Evolutionary conservation across 768 basidiomycete genomes (phyloP).

Genomic region (Mrakia gelida): DNA sequence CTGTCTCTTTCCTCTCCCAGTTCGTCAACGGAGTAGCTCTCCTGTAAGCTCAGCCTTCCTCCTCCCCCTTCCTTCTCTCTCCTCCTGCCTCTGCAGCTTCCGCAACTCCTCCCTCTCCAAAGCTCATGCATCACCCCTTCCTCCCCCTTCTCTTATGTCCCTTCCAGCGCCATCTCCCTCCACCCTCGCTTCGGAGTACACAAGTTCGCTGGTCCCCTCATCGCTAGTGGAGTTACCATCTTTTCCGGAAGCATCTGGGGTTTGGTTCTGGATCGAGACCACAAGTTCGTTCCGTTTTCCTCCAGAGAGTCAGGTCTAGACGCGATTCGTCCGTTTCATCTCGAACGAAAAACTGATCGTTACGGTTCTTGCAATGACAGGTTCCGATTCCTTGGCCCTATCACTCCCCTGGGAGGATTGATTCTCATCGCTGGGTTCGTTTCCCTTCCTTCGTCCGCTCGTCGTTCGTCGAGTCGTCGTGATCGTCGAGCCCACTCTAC

Average conservation of each 20-base stretch:
- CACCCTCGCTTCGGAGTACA: constrained; percentile 28
- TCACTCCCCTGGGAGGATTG: constrained; percentile 26
- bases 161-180: neutral
- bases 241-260: constrained; percentile 21
- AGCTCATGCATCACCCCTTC: neutral
- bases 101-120: neutral
- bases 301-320: no score
- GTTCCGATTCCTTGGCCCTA: constrained; percentile 21
- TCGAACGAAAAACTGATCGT: neutral
- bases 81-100: neutral
- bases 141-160: neutral
- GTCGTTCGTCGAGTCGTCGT: neutral
- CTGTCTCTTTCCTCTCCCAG: neutral
- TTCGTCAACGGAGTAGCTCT: constrained; percentile 26
- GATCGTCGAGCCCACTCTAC: no score
- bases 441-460: neutral
- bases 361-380: neutral
- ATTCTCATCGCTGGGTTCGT: constrained; percentile 26
- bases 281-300: neutral
- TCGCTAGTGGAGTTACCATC: constrained; percentile 20
- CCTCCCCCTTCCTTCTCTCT: neutral
- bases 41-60: neutral
- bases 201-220: constrained; percentile 23
- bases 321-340: neutral
- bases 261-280: constrained; percentile 17